Conservation (phyloP, 2,329 filamentous ascomycete genomes). For the Achaetomium macrosporum region DNA sequence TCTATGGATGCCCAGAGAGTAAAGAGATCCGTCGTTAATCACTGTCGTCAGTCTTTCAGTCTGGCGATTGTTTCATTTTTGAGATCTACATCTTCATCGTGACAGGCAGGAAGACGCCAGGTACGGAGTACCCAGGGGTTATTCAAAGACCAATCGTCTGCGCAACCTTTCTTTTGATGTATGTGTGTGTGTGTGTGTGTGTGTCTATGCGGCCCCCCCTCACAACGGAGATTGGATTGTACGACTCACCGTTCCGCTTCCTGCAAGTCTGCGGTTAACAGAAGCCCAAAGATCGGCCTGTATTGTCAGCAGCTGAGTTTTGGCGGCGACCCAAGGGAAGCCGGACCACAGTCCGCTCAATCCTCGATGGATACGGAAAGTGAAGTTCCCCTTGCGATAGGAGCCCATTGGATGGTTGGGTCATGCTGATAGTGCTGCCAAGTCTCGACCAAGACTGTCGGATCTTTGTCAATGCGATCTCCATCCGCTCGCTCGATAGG, state of each 20-base stretch:
- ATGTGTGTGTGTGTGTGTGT: too few species aligned
- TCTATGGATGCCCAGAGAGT: conserved; percentile 39
- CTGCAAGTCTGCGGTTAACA: neutral
- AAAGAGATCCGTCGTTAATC: conserved; percentile 53
- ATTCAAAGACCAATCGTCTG: neutral
- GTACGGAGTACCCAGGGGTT: neutral
- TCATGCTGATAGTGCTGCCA: neutral
- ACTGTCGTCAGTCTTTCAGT: conserved; percentile 43
- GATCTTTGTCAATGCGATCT: too few species aligned
- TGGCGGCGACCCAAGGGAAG: neutral
- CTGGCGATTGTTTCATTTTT: conserved; percentile 52
- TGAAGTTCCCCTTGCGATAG: neutral
- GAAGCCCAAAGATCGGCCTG: too few species aligned
- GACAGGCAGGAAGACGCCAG: neutral
- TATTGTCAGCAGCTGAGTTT: neutral
- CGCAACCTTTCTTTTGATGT: neutral
- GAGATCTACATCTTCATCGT: conserved; percentile 46
- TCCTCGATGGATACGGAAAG: neutral
- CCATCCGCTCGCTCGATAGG: too few species aligned
- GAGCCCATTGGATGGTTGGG: neutral
- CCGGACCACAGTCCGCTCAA: neutral
- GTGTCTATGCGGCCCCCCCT: too few species aligned
- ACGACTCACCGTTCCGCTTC: too few species aligned
- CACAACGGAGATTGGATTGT: too few species aligned
- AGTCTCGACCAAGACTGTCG: neutral